Evolutionary conservation across 495 filamentous ascomycete genomes (phyloP).

Genomic region (Aspergillus saccharolyticus): DNA sequence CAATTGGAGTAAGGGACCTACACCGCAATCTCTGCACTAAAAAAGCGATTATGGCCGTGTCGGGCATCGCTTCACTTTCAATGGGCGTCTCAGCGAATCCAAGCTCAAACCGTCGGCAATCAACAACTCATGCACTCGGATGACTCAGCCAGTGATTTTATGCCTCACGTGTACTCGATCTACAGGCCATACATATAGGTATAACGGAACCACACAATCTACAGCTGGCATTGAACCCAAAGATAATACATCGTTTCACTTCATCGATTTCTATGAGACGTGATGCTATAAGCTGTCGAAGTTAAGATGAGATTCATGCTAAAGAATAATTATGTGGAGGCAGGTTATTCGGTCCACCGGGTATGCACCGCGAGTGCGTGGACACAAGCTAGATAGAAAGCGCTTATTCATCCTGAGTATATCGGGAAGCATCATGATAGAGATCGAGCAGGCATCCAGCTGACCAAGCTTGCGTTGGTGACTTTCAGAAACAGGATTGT

Average conservation of each 20-base stretch:
- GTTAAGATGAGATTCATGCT: no score
- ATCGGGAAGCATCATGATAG: constrained; percentile 74
- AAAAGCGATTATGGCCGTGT: not conserved
- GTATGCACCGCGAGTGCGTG: no score
- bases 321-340: no score
- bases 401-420: constrained; percentile 17
- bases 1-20: not conserved
- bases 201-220: no score
- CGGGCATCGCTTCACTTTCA: constrained; percentile 6
- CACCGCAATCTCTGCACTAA: constrained; percentile 5
- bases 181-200: no score
- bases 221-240: not conserved
- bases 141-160: constrained; percentile 15
- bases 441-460: constrained; percentile 89
- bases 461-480: constrained; percentile 93
- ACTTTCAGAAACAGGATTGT: constrained; percentile 41
- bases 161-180: not conserved
- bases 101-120: constrained; percentile 3
- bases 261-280: no score
- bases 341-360: not conserved
- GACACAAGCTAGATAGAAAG: no score
- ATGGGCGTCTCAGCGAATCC: constrained; percentile 9
- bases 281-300: no score
- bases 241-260: no score
- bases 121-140: constrained; percentile 9